Evolutionary conservation across 2,329 filamentous ascomycete genomes (phyloP).

Genomic region (Colletotrichum truncatum): DNA sequence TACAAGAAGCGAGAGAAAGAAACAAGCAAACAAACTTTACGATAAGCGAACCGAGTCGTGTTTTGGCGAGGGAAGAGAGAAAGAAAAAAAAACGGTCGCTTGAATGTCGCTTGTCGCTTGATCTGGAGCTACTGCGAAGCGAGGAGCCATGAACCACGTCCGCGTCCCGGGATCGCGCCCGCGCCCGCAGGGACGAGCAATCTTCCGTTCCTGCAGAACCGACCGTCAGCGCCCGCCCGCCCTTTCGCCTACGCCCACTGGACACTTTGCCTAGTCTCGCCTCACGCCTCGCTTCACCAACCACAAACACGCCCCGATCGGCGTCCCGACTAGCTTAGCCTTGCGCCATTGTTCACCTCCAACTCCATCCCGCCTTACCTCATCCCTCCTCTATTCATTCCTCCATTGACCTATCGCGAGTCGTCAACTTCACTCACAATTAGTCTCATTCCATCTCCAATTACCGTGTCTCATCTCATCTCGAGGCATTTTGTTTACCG

Average conservation of each 20-base stretch:
- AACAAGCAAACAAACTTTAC: constrained; percentile 26
- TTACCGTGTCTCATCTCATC: not conserved
- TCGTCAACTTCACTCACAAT: not conserved
- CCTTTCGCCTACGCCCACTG: not conserved
- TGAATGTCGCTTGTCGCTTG: constrained; percentile 47
- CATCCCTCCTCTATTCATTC: not conserved
- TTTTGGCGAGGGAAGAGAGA: constrained; percentile 24
- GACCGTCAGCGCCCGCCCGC: constrained; percentile 3
- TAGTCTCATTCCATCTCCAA: not conserved
- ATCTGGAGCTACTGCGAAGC: constrained; percentile 45
- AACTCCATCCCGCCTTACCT: not conserved
- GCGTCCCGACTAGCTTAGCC: not conserved
- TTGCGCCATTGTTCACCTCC: not conserved
- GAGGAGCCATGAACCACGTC: constrained; percentile 35
- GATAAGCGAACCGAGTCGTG: constrained; percentile 30
- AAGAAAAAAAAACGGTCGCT: constrained; percentile 24
- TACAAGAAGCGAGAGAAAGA: constrained; percentile 9
- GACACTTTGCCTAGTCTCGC: not conserved
- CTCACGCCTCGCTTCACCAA: not conserved
- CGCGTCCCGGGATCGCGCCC: constrained; percentile 24
- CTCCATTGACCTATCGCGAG: not conserved
- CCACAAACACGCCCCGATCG: not conserved
- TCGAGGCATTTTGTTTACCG: not conserved
- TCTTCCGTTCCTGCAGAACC: constrained; percentile 28
- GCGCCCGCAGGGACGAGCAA: constrained; percentile 27